These are phyloP conservation scores for Acrocalymma vagum DNA, from an alignment of 2,329 filamentous ascomycete genomes.

Conservation along the genomic window DNA sequence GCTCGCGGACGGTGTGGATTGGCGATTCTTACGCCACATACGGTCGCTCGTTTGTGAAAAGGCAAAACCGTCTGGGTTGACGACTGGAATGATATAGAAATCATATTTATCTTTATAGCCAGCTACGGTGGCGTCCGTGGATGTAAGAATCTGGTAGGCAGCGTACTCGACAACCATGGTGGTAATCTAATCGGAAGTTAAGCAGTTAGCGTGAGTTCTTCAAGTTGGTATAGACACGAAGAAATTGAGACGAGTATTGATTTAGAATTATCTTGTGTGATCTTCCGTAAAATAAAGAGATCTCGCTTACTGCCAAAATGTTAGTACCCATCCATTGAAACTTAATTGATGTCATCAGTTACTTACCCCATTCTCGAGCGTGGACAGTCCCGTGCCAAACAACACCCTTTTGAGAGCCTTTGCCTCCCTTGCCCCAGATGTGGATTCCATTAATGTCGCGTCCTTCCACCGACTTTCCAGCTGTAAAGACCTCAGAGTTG, in stretches of 20 bases:
- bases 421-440: conserved; percentile 48
- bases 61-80: conserved; percentile 50
- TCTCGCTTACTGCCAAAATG: no score
- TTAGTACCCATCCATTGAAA: background rate
- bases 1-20: conserved; percentile 32
- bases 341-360: conserved; percentile 27
- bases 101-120: conserved; percentile 68
- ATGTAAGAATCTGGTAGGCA: conserved; percentile 45
- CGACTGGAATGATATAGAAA: conserved; percentile 64
- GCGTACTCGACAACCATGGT: conserved; percentile 48
- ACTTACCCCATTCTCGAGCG: conserved; percentile 50
- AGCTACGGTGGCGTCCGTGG: conserved; percentile 35
- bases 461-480: conserved; percentile 46
- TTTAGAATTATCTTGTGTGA: no score
- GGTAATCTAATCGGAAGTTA: no score
- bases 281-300: no score
- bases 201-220: no score
- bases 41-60: conserved; percentile 48
- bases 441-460: conserved; percentile 49
- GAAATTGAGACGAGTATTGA: no score
- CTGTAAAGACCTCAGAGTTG: conserved; percentile 44
- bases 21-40: conserved; percentile 51
- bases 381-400: conserved; percentile 50
- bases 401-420: conserved; percentile 45
- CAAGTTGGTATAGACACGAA: no score